Conservation (phyloP, 2,329 filamentous ascomycete genomes). For the Talaromyces sp. region DNA sequence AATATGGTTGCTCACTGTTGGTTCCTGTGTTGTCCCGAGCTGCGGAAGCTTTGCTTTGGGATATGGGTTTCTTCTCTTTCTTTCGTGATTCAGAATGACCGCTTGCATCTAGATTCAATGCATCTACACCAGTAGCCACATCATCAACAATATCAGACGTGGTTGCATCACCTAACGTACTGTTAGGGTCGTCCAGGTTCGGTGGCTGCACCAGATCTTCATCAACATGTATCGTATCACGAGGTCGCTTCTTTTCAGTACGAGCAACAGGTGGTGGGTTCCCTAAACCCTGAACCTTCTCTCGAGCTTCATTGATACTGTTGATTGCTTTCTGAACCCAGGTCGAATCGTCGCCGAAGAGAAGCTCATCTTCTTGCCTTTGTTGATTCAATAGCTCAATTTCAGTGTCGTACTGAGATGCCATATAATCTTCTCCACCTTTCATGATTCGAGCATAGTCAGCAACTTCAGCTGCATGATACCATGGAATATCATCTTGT, state of each 20-base stretch:
- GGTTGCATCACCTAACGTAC: background rate
- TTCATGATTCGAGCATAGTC: conserved; percentile 97
- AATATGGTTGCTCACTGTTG: conserved; percentile 57
- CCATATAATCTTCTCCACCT: conserved; percentile 83
- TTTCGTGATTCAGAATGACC: conserved; percentile 22
- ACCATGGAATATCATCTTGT: conserved; percentile 83
- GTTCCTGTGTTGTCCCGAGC: conserved; percentile 35
- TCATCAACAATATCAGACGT: conserved; percentile 1
- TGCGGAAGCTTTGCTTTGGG: conserved; percentile 12
- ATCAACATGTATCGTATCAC: conserved; percentile 48
- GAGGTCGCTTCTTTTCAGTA: conserved; percentile 47
- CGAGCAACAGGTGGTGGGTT: conserved; percentile 54
- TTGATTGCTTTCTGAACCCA: conserved; percentile 83
- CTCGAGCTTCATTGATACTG: conserved; percentile 67
- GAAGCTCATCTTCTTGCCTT: conserved; percentile 80
- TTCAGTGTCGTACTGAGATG: conserved; percentile 71
- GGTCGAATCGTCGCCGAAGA: conserved; percentile 89
- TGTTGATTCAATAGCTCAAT: conserved; percentile 68
- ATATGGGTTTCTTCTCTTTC: conserved; percentile 16
- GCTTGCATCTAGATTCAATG: conserved; percentile 19
- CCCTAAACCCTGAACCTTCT: conserved; percentile 64
- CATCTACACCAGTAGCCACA: conserved; percentile 24
- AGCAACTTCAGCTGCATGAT: conserved; percentile 85
- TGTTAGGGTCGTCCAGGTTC: background rate
- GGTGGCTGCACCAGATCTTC: conserved; percentile 34